These are phyloP conservation scores for Thalassiosira exigua DNA, from an alignment of 352 stramenopile genomes.

Conservation along the genomic window DNA sequence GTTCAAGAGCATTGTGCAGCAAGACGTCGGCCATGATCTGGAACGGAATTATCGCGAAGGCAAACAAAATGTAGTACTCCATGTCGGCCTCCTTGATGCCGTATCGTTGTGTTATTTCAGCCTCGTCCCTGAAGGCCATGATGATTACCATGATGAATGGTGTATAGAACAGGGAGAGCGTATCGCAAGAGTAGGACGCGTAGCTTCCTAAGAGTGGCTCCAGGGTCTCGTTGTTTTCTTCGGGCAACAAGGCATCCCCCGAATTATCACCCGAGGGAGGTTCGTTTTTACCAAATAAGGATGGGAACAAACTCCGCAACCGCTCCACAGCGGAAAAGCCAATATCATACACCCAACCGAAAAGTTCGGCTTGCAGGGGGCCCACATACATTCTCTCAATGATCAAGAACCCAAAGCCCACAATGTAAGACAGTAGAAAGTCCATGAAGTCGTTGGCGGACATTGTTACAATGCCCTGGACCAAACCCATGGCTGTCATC, in stretches of 20 bases:
- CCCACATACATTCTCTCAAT: conserved; percentile 91
- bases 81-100: conserved; percentile 97
- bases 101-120: conserved; percentile 93
- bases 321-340: conserved; percentile 13
- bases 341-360: conserved; percentile 44
- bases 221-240: conserved; percentile 86
- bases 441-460: conserved; percentile 95
- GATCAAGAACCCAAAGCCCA: conserved; percentile 95
- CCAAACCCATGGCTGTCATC: conserved; percentile 89
- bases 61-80: conserved; percentile 96
- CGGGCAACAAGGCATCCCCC: conserved; percentile 23
- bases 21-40: conserved; percentile 94
- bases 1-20: conserved; percentile 93
- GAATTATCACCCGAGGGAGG: conserved; percentile 7
- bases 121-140: conserved; percentile 93
- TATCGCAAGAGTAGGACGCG: conserved; percentile 90
- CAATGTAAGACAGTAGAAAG: conserved; percentile 94
- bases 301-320: conserved; percentile 2
- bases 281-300: conserved; percentile 22
- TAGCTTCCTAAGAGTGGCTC: conserved; percentile 96
- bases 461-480: conserved; percentile 93
- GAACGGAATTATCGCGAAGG: conserved; percentile 94
- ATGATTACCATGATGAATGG: conserved; percentile 94
- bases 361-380: conserved; percentile 87
- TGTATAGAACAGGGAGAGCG: conserved; percentile 92